phyloP scores from a whole-genome alignment of 78 protist species.

The Dictyostelium brefeldianum region DNA sequence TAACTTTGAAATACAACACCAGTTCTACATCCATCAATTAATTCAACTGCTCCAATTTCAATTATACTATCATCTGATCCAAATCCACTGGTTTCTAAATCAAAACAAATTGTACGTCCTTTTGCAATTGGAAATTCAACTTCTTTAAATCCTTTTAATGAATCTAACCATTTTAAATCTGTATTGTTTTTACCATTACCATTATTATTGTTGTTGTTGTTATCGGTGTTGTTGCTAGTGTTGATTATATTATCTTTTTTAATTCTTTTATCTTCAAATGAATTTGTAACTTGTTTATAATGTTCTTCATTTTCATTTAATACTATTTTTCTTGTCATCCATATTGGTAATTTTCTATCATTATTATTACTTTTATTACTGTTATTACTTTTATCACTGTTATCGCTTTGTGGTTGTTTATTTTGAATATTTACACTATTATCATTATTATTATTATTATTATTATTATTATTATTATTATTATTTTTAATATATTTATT shows the following conservation, averaged over 20 bases:
- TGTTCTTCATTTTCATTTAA: neutral
- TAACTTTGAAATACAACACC: conserved; percentile 79
- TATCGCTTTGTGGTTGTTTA: neutral
- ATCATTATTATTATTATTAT: neutral
- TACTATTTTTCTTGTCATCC: conserved; percentile 23
- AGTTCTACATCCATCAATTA: conserved; percentile 82
- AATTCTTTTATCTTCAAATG: conserved; percentile 7
- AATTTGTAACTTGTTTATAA: neutral
- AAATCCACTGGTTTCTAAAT: conserved; percentile 82
- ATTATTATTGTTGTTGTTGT: neutral
- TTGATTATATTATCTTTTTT: neutral
- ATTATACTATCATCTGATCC: conserved; percentile 59
- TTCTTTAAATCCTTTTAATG: conserved; percentile 45
- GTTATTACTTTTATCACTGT: neutral
- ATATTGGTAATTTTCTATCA: conserved; percentile 26
- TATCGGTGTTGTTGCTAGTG: neutral
- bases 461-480: neutral
- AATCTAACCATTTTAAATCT: conserved; percentile 24
- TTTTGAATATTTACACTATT: neutral
- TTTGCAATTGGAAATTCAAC: conserved; percentile 44
- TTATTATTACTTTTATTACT: neutral
- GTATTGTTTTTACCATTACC: neutral
- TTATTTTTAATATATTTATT: neutral
- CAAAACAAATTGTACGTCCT: conserved; percentile 84
- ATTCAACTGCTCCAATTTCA: conserved; percentile 82